These are phyloP conservation scores for Galerina marginata DNA, from an alignment of 768 basidiomycete species.

Conservation along the genomic window DNA sequence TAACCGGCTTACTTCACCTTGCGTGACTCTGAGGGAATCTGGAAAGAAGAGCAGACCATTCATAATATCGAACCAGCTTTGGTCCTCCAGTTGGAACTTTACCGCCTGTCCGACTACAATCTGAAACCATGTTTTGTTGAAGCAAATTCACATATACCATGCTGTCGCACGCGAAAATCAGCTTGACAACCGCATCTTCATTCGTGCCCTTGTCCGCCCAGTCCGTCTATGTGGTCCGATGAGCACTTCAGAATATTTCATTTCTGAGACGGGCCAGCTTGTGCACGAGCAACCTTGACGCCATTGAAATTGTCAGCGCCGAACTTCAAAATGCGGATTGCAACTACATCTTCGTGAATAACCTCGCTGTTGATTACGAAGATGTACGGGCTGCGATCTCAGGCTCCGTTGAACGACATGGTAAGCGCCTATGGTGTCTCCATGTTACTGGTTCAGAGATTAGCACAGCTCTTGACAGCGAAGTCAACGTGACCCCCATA, in stretches of 20 bases:
- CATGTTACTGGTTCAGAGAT: constrained; percentile 99
- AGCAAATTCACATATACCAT: constrained; percentile 98
- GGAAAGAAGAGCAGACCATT: constrained; percentile 95
- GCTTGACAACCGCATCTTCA: constrained; percentile 95
- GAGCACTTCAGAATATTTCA: constrained; percentile 96
- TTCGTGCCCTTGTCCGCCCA: constrained; percentile 94
- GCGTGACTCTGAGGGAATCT: constrained; percentile 70
- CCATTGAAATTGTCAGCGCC: constrained; percentile 91
- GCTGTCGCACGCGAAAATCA: constrained; percentile 95
- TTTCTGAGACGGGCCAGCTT: constrained; percentile 97
- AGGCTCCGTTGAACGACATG: constrained; percentile 99
- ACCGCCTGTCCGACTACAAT: constrained; percentile 95
- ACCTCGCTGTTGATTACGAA: constrained; percentile 92
- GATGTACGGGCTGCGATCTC: constrained; percentile 96
- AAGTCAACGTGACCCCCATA: constrained; percentile 95
- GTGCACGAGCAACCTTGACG: constrained; percentile 93
- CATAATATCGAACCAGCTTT: constrained; percentile 98
- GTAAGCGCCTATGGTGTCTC: constrained; percentile 96
- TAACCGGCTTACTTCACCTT: constrained; percentile 97
- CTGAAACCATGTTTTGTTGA: constrained; percentile 96
- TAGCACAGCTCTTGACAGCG: constrained; percentile 88
- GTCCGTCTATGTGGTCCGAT: constrained; percentile 91
- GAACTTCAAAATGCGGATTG: constrained; percentile 92
- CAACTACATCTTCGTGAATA: constrained; percentile 99
- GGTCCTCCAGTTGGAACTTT: constrained; percentile 96